Base-by-base conservation (phyloP, 768 basidiomycete genomes). In the Postia placenta region DNA sequence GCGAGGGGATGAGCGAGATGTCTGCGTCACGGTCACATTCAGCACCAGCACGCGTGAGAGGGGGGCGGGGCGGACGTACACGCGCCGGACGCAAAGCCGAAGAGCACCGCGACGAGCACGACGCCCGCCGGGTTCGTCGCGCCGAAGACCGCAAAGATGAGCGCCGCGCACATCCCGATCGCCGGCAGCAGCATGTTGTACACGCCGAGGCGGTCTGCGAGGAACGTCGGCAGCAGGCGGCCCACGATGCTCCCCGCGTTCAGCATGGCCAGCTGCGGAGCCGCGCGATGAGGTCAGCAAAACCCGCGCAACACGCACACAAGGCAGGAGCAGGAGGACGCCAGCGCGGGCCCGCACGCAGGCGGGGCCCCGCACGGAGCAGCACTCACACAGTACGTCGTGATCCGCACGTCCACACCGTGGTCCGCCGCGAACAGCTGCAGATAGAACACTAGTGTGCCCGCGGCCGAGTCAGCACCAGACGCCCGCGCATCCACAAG, bases 211-310 rank as follows among this genome's bases (percentile, higher is more conserved):
- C 66, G 64, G 67, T 88, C 85, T 56, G 85, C 81, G 17, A 85
- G 58, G 57, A 74, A 76, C 0, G 83, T 76, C 4, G 85, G 85
- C 1, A 73, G 71, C 41, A 87, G 65, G 23, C 85, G 83, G 11
- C 85, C 85, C 19, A 83, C 53, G 24, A 85, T 69, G 1, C 83
- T 76, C 4, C 83, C 85, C 0, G 77, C 83, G 59, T 87, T 87
- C 72, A 88, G 73, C 35, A 80, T 72, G 0, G 85, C 78, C 20
- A 87, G 72, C 51, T 53, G 37, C 17, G 17, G 39, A 7, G 30
- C 15, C 30, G 30, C 7, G 30, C 30, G 15, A 15, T 33, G 30
- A 33, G 24, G 33, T n/a, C 30, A 33, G 30, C 30, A 7, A 33
- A n/a, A n/a, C n/a, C n/a, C n/a, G n/a, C n/a, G n/a, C n/a, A n/a